Evolutionary conservation across 2,329 filamentous ascomycete genomes (phyloP).

Genomic region (Cladosporium sp.): DNA sequence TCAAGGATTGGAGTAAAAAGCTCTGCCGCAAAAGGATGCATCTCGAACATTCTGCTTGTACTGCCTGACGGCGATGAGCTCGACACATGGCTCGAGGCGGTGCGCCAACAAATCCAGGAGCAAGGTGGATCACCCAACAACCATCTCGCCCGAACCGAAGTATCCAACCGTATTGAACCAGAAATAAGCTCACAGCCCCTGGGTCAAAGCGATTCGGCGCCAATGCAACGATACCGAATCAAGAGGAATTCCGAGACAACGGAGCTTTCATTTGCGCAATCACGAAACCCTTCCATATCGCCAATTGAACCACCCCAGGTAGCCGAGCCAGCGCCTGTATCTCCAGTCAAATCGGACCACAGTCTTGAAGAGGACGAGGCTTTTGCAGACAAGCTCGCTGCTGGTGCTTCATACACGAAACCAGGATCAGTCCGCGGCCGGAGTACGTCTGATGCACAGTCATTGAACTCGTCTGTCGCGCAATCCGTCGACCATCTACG

Average conservation of each 20-base stretch:
- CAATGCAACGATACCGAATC: constrained; percentile 8
- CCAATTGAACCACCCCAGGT: neutral
- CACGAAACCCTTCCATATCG: neutral
- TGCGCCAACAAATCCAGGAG: constrained; percentile 66
- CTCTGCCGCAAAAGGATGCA: constrained; percentile 28
- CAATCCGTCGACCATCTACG: constrained; percentile 24
- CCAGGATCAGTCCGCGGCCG: neutral
- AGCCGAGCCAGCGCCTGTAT: neutral
- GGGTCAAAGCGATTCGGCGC: neutral
- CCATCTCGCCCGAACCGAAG: neutral
- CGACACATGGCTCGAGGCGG: constrained; percentile 66
- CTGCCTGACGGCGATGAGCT: constrained; percentile 69
- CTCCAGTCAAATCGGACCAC: neutral
- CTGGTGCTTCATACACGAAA: constrained; percentile 2
- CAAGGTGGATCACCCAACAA: constrained; percentile 46
- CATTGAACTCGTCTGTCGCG: constrained; percentile 21
- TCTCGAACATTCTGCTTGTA: constrained; percentile 65
- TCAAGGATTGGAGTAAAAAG: constrained; percentile 58
- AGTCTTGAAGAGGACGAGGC: constrained; percentile 9
- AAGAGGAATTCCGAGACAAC: neutral
- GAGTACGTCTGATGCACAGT: constrained; percentile 20
- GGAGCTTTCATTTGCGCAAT: neutral
- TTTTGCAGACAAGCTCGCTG: constrained; percentile 7
- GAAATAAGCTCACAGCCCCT: neutral
- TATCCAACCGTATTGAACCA: neutral